A percentile compares a stretch with the other conserved stretches of the same genome.
Evolutionary conservation across 192 early-diverging fungal genomes (phyloP).

Genomic region (Backusella tarrabulga): DNA sequence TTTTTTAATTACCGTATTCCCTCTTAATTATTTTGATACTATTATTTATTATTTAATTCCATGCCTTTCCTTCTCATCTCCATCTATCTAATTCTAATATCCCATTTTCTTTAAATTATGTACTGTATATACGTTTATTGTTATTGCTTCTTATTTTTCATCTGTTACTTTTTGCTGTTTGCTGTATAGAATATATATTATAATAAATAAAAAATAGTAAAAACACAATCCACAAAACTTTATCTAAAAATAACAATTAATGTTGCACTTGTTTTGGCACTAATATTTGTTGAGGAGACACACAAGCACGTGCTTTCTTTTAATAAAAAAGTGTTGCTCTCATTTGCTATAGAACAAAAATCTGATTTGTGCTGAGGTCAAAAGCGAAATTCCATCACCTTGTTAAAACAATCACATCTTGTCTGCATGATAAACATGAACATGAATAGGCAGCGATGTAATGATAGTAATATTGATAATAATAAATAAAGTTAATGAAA

Average conservation of each 20-base stretch:
- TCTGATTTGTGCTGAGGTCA: not conserved
- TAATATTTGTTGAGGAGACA: slow-evolving; percentile 2
- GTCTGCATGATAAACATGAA: not conserved
- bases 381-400: not conserved
- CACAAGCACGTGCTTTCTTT: slow-evolving; percentile 1
- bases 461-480: not conserved
- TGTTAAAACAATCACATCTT: not conserved
- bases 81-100: not conserved
- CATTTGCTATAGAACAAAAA: not conserved
- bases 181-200: not conserved
- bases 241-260: slow-evolving; percentile 6
- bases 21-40: not conserved
- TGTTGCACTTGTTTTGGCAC: not conserved
- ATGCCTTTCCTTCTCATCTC: not conserved
- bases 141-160: not conserved
- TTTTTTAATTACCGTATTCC: not conserved
- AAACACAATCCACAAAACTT: not conserved
- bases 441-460: not conserved
- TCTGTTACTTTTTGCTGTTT: not conserved
- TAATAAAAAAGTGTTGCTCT: not conserved
- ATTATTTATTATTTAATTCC: not conserved
- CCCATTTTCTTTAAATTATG: not conserved
- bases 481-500: not conserved
- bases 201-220: not conserved
- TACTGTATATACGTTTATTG: not conserved